Evolutionary conservation across 495 filamentous ascomycete species (phyloP).

Genomic region (Durotheca rogersii): DNA sequence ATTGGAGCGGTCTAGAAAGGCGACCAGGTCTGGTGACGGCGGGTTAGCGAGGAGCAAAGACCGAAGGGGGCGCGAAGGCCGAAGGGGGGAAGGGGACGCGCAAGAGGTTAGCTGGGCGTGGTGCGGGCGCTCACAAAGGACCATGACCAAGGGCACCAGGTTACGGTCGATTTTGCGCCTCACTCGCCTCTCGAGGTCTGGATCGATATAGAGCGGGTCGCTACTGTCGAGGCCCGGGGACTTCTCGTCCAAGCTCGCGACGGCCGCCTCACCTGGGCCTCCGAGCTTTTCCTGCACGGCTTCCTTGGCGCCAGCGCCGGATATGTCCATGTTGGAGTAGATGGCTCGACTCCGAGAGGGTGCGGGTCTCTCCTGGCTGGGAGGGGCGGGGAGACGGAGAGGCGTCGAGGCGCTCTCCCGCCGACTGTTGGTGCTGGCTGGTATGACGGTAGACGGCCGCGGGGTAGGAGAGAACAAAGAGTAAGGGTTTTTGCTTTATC

Average conservation of each 20-base stretch:
- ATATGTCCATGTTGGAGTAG: constrained; percentile 9
- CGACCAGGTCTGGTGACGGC: constrained; percentile 54
- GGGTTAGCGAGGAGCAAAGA: constrained; percentile 1
- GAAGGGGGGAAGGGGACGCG: too few relatives aligned
- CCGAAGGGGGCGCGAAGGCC: too few relatives aligned
- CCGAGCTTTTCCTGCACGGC: constrained; percentile 15
- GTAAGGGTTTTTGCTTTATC: too few relatives aligned
- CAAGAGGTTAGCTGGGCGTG: background rate
- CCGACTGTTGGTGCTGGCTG: too few relatives aligned
- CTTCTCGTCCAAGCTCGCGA: constrained; percentile 10
- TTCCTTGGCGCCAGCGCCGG: constrained; percentile 10
- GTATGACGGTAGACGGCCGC: too few relatives aligned
- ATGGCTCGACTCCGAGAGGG: too few relatives aligned
- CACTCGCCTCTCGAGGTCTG: constrained; percentile 57
- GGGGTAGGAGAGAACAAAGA: too few relatives aligned
- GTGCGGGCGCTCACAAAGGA: constrained; percentile 12
- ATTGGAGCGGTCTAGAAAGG: constrained; percentile 70
- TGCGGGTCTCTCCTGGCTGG: too few relatives aligned
- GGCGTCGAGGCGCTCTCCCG: too few relatives aligned
- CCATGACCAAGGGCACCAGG: constrained; percentile 22
- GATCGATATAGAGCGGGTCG: constrained; percentile 41
- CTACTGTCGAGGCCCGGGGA: constrained; percentile 3
- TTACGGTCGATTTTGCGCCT: constrained; percentile 59
- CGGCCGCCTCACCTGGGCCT: too few relatives aligned
- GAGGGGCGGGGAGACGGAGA: too few relatives aligned